A percentile compares a stretch with the other conserved stretches of the same genome.
Conservation (phyloP, 768 basidiomycete species). For the Gloeostereum incarnatum region DNA sequence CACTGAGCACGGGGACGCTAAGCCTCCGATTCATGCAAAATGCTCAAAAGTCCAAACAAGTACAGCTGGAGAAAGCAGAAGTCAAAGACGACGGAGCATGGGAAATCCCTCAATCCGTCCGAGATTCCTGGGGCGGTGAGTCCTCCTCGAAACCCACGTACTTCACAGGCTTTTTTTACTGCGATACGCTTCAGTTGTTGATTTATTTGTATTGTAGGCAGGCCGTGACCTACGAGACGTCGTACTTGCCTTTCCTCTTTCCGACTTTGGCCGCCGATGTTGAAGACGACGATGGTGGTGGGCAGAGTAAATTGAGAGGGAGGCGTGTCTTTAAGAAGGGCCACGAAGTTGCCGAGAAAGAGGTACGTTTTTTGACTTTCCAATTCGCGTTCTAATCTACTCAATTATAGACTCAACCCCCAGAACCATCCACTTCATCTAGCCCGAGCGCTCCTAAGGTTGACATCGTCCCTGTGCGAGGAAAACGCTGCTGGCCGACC, state of each 20-base stretch:
- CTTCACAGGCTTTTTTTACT: slow-evolving; percentile 2
- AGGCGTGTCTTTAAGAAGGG: slow-evolving; percentile 47
- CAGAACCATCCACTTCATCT: background rate
- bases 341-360: slow-evolving; percentile 27
- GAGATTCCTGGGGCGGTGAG: slow-evolving; percentile 51
- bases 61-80: slow-evolving; percentile 41
- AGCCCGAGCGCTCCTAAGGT: background rate
- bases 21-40: slow-evolving; percentile 70
- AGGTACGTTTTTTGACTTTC: slow-evolving; percentile 3
- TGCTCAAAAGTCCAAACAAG: slow-evolving; percentile 41
- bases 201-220: slow-evolving; percentile 8
- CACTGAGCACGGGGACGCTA: slow-evolving; percentile 54
- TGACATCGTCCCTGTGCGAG: slow-evolving; percentile 2
- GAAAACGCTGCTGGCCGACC: slow-evolving; percentile 12
- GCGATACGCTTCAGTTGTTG: background rate
- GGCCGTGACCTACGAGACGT: slow-evolving; percentile 42
- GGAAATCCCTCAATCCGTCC: slow-evolving; percentile 45
- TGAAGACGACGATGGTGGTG: slow-evolving; percentile 10
- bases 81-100: slow-evolving; percentile 58
- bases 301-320: slow-evolving; percentile 28
- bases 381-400: background rate
- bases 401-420: background rate
- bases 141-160: slow-evolving; percentile 5
- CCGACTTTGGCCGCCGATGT: slow-evolving; percentile 20
- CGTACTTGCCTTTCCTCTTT: slow-evolving; percentile 61